Evolutionary conservation across 176 grass and related monocot genomes (phyloP).

Genomic region (Oryza officinalis): DNA sequence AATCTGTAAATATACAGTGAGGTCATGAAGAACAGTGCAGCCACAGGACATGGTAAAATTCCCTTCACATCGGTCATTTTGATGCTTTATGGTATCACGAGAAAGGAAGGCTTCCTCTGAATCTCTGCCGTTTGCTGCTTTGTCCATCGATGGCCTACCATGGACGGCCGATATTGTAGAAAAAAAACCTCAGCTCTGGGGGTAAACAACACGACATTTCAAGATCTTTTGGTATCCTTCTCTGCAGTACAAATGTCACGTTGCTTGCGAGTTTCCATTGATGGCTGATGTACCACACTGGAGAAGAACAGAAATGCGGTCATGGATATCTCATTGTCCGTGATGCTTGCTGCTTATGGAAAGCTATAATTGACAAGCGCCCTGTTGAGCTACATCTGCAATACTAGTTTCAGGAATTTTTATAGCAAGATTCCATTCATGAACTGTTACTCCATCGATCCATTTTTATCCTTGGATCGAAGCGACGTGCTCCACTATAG

Average conservation of each 20-base stretch:
- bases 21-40: neutral
- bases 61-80: neutral
- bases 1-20: neutral
- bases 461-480: neutral
- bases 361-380: conserved; percentile 30
- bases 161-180: neutral
- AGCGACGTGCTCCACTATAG: neutral
- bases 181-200: neutral
- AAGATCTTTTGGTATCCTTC: neutral
- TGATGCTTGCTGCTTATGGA: conserved; percentile 39
- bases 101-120: conserved; percentile 41
- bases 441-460: neutral
- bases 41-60: neutral
- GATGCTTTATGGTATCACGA: conserved; percentile 57
- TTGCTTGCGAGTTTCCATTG: neutral
- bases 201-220: neutral
- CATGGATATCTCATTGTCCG: conserved; percentile 21
- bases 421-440: neutral
- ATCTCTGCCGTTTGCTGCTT: neutral
- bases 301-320: conserved; percentile 14
- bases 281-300: conserved; percentile 15
- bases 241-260: conserved; percentile 10
- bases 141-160: conserved; percentile 4
- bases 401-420: neutral
- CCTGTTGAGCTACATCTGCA: neutral